Base-by-base conservation (phyloP, 2,329 filamentous ascomycete genomes). In the Ceratocystis smalleyi region DNA sequence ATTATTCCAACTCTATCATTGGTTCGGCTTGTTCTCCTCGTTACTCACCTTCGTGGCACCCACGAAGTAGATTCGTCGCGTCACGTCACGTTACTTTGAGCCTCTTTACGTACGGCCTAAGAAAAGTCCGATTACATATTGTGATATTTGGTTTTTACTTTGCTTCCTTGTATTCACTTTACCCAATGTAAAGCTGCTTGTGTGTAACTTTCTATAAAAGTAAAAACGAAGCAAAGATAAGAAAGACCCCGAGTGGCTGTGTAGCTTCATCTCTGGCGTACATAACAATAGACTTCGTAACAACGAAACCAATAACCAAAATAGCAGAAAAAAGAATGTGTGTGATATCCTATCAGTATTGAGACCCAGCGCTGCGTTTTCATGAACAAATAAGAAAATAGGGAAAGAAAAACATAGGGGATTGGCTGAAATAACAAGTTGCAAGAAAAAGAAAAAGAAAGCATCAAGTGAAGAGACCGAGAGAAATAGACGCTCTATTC, bases 401-500 rank as follows among this genome's bases (percentile, higher is more conserved):
- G 47, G 3, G 27, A 64, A 51, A 22, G 32, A 51, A 27, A 62
- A 7, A 27, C 19, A 57, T 45, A 51, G 22, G 57, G 43, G 55
- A 43, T 32, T n/a, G 19, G 49, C 59, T 49, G 4, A 54, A 27
- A 47, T 43, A 61, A 64, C 43, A 51, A 60, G 49, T 7, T 3
- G 43, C 47, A 62, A 49, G 43, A 45, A 47, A n/a, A 61, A 62
- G 45, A 30, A 61, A 59, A 65, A 57, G n/a, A 55, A 43, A 49
- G n/a, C 17, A 45, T 17, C 2, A 1, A 15, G 15, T n/a, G 27
- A 45, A 51, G 47, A 51, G 45, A 47, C 45, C 17, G 2, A 43
- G 24, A 15, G 8, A 22, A 19, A 15, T 22, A 24, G 10, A 43
- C 19, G 19, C 8, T 10, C 15, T 1, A 6, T 5, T 15, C 15